These are phyloP conservation scores for Teratosphaeria nubilosa DNA, from an alignment of 2,329 filamentous ascomycete genomes.

Conservation along the genomic window DNA sequence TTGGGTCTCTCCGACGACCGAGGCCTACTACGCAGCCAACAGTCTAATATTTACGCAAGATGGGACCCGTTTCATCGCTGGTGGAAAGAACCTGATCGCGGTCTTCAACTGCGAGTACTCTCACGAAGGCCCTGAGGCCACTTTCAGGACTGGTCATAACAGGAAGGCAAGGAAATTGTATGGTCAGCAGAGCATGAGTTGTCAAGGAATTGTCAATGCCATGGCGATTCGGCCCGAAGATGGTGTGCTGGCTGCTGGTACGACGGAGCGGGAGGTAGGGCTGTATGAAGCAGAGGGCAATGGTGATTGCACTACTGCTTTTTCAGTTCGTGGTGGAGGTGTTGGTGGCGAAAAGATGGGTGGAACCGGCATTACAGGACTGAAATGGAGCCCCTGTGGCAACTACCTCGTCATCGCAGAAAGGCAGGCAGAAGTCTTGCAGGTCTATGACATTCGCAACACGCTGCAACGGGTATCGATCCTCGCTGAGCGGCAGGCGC, in stretches of 20 bases:
- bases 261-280: constrained; percentile 45
- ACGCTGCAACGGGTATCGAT: constrained; percentile 41
- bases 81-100: constrained; percentile 43
- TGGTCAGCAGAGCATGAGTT: constrained; percentile 32
- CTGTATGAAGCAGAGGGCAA: constrained; percentile 43
- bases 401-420: constrained; percentile 50
- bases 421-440: constrained; percentile 44
- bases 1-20: constrained; percentile 44
- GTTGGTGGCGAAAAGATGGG: neutral
- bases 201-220: constrained; percentile 47
- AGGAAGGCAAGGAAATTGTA: constrained; percentile 28
- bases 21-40: constrained; percentile 45
- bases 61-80: constrained; percentile 47
- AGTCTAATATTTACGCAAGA: constrained; percentile 43
- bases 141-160: constrained; percentile 26
- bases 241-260: constrained; percentile 47
- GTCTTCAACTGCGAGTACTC: constrained; percentile 45
- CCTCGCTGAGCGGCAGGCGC: constrained; percentile 33
- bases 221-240: constrained; percentile 36
- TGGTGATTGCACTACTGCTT: constrained; percentile 42
- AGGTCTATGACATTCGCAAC: constrained; percentile 51
- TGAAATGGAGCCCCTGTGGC: constrained; percentile 49
- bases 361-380: constrained; percentile 45
- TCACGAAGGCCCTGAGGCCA: constrained; percentile 36
- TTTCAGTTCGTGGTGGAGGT: constrained; percentile 27